Conservation (phyloP, 495 filamentous ascomycete genomes). For the Xylaria castorea region DNA sequence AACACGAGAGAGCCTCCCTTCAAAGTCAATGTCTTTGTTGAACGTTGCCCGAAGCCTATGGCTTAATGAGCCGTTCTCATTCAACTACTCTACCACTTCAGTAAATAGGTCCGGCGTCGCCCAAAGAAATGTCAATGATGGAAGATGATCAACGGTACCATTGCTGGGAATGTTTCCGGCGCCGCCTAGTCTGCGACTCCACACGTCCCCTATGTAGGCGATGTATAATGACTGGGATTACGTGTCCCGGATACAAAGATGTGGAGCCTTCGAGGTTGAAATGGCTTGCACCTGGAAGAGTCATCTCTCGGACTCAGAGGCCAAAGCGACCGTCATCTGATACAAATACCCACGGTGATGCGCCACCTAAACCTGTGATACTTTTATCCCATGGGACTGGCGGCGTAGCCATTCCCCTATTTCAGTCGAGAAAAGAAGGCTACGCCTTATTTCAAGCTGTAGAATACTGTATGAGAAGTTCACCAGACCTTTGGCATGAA, state of each 20-base stretch:
- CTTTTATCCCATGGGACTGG: not conserved
- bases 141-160: slow-evolving; percentile 32
- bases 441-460: slow-evolving; percentile 2
- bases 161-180: slow-evolving; percentile 45
- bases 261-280: slow-evolving; percentile 35
- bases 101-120: not conserved
- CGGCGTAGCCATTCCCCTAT: not conserved
- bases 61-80: not conserved
- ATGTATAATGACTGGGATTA: slow-evolving; percentile 33
- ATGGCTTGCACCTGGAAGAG: slow-evolving; percentile 42
- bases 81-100: not conserved
- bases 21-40: not conserved
- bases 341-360: not conserved
- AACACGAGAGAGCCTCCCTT: not conserved
- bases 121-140: slow-evolving; percentile 1
- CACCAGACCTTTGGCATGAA: not conserved
- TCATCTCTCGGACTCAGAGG: slow-evolving; percentile 33
- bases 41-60: not conserved
- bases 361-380: not conserved
- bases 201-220: slow-evolving; percentile 36
- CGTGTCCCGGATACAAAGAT: slow-evolving; percentile 40
- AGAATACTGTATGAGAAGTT: slow-evolving; percentile 4
- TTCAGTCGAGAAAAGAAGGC: not conserved
- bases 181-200: slow-evolving; percentile 41
- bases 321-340: slow-evolving; percentile 3